Conservation (phyloP, 768 basidiomycete species). For the Russula sp. region DNA sequence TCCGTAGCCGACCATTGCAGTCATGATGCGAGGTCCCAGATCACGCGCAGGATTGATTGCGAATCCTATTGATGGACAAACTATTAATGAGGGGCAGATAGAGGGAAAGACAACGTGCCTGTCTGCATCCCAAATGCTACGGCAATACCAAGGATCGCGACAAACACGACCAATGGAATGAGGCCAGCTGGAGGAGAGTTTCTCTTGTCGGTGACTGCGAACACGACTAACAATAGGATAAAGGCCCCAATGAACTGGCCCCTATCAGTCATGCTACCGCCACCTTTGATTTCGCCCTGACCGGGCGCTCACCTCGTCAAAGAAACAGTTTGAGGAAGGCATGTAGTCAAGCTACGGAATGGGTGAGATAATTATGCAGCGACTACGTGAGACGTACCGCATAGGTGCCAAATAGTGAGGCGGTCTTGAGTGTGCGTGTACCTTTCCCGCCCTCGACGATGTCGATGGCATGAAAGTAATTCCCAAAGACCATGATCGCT, state of each 20-base stretch:
- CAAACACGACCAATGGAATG: conserved; percentile 47
- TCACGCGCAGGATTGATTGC: conserved; percentile 69
- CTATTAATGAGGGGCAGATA: too few relatives aligned
- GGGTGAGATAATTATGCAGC: not conserved
- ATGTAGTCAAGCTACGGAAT: conserved; percentile 33
- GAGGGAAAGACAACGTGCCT: conserved; percentile 5
- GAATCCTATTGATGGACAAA: conserved; percentile 34
- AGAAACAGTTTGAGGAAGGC: conserved; percentile 39
- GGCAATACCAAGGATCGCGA: conserved; percentile 53
- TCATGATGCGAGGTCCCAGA: conserved; percentile 59
- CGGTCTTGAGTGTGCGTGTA: conserved; percentile 53
- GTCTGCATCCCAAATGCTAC: conserved; percentile 56
- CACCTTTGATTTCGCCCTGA: not conserved
- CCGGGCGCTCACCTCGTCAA: conserved; percentile 32
- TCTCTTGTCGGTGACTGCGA: conserved; percentile 45
- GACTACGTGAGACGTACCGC: conserved; percentile 35
- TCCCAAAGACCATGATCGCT: conserved; percentile 50
- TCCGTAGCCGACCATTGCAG: conserved; percentile 70
- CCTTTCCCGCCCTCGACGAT: conserved; percentile 49
- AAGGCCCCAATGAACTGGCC: conserved; percentile 48
- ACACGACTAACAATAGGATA: conserved; percentile 46
- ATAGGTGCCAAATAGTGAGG: conserved; percentile 52
- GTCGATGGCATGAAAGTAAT: conserved; percentile 62
- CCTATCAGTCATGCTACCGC: not conserved
- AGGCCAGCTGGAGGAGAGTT: conserved; percentile 44